Evolutionary conservation across 805 yeast species (phyloP).

Genomic region (Vanderwaltozyma verrucispora): DNA sequence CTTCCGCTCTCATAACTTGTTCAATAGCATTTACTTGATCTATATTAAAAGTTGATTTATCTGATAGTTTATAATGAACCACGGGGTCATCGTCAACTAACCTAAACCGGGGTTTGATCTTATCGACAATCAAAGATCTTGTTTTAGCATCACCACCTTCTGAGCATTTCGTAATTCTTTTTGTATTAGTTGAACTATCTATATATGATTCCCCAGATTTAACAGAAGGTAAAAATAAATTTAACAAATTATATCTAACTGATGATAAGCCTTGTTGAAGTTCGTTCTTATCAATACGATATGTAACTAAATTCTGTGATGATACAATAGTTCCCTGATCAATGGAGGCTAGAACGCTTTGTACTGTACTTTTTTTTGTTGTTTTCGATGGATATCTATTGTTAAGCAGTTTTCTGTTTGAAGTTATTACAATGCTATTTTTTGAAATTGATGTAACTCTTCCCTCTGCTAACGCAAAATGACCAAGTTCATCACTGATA

Average conservation of each 20-base stretch:
- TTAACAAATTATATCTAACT: slow-evolving; percentile 67
- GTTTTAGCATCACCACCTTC: slow-evolving; percentile 30
- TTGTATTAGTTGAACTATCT: slow-evolving; percentile 8
- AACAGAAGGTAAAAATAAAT: slow-evolving; percentile 41
- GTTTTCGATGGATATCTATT: slow-evolving; percentile 12
- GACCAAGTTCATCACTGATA: slow-evolving; percentile 73
- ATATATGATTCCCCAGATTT: slow-evolving; percentile 24
- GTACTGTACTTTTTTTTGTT: slow-evolving; percentile 3
- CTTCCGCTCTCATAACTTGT: slow-evolving; percentile 51
- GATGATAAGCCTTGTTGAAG: slow-evolving; percentile 62
- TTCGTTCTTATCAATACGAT: slow-evolving; percentile 74
- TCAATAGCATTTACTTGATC: slow-evolving; percentile 69
- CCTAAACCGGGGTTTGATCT: slow-evolving; percentile 22
- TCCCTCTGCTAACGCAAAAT: slow-evolving; percentile 64
- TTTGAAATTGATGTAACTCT: slow-evolving; percentile 36
- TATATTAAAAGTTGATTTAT: slow-evolving; percentile 37
- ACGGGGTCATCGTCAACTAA: slow-evolving; percentile 7
- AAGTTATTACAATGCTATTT: slow-evolving; percentile 36
- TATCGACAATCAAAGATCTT: slow-evolving; percentile 29
- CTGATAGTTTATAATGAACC: slow-evolving; percentile 12
- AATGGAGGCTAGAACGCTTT: slow-evolving; percentile 9
- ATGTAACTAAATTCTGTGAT: slow-evolving; percentile 30
- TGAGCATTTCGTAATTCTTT: slow-evolving; percentile 14
- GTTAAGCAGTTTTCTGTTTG: slow-evolving; percentile 44
- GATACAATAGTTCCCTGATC: slow-evolving; percentile 19